Percentiles rank a stretch among this genome's conserved stretches.
phyloP scores from a whole-genome alignment of 768 basidiomycete genomes.

The Tubosaeta sp. region DNA sequence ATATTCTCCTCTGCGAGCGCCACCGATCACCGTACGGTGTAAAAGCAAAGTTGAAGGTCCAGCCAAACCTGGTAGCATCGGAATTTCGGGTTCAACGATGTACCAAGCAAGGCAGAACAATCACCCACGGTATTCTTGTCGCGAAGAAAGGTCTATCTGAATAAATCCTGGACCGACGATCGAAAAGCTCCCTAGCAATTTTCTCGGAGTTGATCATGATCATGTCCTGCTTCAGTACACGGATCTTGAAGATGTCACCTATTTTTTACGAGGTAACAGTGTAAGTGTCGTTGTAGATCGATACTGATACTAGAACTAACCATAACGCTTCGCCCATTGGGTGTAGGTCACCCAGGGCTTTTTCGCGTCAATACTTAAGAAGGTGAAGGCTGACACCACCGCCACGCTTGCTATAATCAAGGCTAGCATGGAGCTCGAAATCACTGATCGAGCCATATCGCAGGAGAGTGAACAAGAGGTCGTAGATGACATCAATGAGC shows the following conservation, averaged over 20 bases:
- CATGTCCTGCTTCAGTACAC: neutral
- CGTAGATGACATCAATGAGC: too few species aligned
- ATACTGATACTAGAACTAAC: neutral
- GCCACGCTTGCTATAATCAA: neutral
- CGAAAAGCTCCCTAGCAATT: neutral
- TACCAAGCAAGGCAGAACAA: neutral
- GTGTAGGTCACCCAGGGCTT: neutral
- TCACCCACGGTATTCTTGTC: neutral
- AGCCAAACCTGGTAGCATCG: constrained; percentile 15
- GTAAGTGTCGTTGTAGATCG: neutral
- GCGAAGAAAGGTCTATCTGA: neutral
- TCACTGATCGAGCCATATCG: neutral
- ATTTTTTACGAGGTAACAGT: neutral
- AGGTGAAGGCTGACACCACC: neutral
- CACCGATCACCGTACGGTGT: constrained; percentile 21
- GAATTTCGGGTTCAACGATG: neutral
- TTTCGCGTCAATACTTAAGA: neutral
- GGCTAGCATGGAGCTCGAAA: neutral
- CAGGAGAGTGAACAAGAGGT: neutral
- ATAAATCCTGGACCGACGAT: neutral
- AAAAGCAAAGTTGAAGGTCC: constrained; percentile 16
- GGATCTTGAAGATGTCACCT: neutral
- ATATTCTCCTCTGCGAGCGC: constrained; percentile 21
- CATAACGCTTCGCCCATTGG: neutral
- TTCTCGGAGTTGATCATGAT: neutral